phyloP scores from a whole-genome alignment of 345 rosid genomes.

The Eucalyptus shirleyi region DNA sequence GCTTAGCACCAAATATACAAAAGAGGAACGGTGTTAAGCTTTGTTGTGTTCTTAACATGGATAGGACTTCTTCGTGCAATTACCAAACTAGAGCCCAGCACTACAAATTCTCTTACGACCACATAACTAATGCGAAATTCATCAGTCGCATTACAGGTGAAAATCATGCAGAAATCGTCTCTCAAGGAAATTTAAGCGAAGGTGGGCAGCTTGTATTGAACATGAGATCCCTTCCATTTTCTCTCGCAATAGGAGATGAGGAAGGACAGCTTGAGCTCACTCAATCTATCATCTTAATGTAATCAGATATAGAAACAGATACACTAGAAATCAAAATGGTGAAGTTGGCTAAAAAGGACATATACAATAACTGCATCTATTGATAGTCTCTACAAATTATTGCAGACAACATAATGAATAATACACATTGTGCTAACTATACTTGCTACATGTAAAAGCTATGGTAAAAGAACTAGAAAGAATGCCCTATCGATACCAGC shows the following conservation, averaged over 20 bases:
- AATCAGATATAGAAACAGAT: background rate
- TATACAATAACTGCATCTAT: background rate
- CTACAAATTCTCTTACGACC: background rate
- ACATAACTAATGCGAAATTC: background rate
- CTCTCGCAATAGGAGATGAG: background rate
- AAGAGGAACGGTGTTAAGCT: background rate
- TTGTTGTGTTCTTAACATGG: background rate
- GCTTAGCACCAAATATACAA: background rate
- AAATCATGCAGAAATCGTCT: background rate
- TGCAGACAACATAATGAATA: background rate
- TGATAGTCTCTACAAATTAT: background rate
- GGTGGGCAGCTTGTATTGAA: background rate
- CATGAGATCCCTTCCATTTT: background rate
- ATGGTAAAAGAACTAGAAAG: slow-evolving; percentile 14
- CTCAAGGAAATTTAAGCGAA: background rate
- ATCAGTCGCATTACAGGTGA: background rate
- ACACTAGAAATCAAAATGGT: background rate
- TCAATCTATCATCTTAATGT: background rate
- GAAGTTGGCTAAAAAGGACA: background rate
- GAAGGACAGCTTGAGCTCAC: background rate
- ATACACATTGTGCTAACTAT: background rate
- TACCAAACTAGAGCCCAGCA: background rate
- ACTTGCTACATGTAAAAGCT: background rate
- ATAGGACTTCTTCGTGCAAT: background rate
- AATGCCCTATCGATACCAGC: slow-evolving; percentile 21